Evolutionary conservation across 1,284 basidiomycete species (phyloP).

Genomic region (Heterobasidion irregulare): DNA sequence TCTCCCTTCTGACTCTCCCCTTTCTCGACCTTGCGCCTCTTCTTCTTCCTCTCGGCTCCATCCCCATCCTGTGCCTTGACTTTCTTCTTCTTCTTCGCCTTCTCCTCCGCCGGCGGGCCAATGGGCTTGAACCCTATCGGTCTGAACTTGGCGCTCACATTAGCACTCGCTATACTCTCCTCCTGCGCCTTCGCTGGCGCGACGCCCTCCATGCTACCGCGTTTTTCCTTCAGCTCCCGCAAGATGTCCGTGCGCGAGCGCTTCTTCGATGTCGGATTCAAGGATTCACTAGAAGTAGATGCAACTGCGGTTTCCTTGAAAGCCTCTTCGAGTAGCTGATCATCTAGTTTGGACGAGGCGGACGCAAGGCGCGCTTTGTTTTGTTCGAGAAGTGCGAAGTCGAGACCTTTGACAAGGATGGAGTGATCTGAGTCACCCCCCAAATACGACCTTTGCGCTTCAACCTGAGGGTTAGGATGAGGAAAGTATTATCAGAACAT

Average conservation of each 20-base stretch:
- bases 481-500: too few relatives aligned
- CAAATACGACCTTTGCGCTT: slow-evolving; percentile 71
- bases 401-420: slow-evolving; percentile 86
- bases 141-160: slow-evolving; percentile 49
- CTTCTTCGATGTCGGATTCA: slow-evolving; percentile 33
- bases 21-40: slow-evolving; percentile 36
- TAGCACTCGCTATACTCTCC: not conserved
- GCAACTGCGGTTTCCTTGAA: slow-evolving; percentile 36
- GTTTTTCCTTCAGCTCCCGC: slow-evolving; percentile 62
- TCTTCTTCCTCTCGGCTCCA: slow-evolving; percentile 24
- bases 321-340: slow-evolving; percentile 71
- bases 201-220: slow-evolving; percentile 17
- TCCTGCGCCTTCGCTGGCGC: slow-evolving; percentile 4
- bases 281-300: slow-evolving; percentile 3
- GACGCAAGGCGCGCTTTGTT: slow-evolving; percentile 59
- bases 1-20: not conserved
- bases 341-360: slow-evolving; percentile 50
- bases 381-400: slow-evolving; percentile 79
- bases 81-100: slow-evolving; percentile 24
- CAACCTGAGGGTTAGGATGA: slow-evolving; percentile 38
- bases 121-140: slow-evolving; percentile 73
- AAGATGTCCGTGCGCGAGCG: slow-evolving; percentile 69
- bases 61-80: slow-evolving; percentile 20
- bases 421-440: slow-evolving; percentile 86
- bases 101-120: slow-evolving; percentile 21